Conservation (phyloP, 306 rosid species). For the Inga laurina region DNA sequence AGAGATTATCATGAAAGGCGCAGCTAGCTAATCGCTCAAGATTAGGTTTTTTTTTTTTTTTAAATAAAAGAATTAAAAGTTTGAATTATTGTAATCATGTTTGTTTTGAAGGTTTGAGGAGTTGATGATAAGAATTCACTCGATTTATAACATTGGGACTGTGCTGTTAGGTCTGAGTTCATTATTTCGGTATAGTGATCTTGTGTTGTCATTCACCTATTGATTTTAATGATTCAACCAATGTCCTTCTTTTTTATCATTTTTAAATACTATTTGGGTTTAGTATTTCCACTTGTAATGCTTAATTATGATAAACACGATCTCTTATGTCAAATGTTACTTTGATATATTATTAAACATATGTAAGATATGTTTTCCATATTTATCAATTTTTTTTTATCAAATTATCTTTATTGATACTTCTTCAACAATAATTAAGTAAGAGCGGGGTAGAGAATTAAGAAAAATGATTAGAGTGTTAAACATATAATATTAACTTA, state of each 20-base stretch:
- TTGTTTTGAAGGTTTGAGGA: neutral
- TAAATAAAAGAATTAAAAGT: neutral
- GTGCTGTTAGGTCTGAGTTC: neutral
- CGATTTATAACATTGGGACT: neutral
- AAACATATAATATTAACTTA: too few species aligned
- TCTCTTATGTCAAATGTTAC: neutral
- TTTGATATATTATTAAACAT: neutral
- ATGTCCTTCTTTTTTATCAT: neutral
- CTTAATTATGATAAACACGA: neutral
- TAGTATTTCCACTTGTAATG: neutral
- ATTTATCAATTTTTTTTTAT: too few species aligned
- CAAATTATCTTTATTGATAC: too few species aligned
- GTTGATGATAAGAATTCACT: neutral
- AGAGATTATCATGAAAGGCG: neutral
- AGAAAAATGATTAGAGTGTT: too few species aligned
- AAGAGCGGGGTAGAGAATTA: too few species aligned
- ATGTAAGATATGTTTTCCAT: too few species aligned
- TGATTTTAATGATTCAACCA: neutral
- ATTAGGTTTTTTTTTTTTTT: neutral
- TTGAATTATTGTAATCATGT: neutral
- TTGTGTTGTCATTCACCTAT: neutral
- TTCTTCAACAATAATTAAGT: too few species aligned
- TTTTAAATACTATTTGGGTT: neutral
- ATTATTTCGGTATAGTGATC: neutral
- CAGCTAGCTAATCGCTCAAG: neutral